phyloP scores from a whole-genome alignment of 805 yeast species.

The Scheffersomyces coipomensis region DNA sequence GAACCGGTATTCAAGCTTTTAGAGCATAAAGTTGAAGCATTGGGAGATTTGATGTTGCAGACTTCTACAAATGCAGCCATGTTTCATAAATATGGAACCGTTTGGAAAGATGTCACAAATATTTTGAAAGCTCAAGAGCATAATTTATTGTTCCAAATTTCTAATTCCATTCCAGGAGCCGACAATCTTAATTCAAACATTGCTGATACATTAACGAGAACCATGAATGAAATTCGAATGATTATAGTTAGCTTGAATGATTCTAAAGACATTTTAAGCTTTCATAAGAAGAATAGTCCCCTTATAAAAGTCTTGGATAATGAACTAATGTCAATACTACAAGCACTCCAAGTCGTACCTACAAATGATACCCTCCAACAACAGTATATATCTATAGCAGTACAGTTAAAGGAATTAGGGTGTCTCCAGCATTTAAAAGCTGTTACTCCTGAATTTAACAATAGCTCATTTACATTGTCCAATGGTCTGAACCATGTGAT shows the following conservation, averaged over 20 bases:
- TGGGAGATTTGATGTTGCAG: conserved; percentile 19
- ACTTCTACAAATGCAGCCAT: conserved; percentile 24
- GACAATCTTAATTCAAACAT: conserved; percentile 1
- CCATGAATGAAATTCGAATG: conserved; percentile 4
- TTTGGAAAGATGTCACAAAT: conserved; percentile 26
- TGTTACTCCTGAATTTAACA: no score
- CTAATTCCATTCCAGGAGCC: background rate
- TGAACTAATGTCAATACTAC: conserved; percentile 1
- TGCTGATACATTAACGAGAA: conserved; percentile 1
- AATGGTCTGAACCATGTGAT: no score
- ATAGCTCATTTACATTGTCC: no score
- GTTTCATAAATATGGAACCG: conserved; percentile 23
- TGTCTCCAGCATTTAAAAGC: background rate
- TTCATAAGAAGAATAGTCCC: background rate
- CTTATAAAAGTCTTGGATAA: background rate
- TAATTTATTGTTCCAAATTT: conserved; percentile 12
- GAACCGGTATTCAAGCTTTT: conserved; percentile 31
- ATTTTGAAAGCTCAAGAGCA: conserved; percentile 25
- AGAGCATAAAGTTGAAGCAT: conserved; percentile 26
- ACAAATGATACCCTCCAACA: background rate
- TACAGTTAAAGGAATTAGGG: background rate
- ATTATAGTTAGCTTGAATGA: background rate
- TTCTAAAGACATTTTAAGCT: background rate
- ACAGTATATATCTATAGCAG: background rate
- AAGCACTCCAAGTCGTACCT: conserved; percentile 9